Conservation (phyloP, 2,329 filamentous ascomycete genomes). For the Pestalotiopsis sp. region DNA sequence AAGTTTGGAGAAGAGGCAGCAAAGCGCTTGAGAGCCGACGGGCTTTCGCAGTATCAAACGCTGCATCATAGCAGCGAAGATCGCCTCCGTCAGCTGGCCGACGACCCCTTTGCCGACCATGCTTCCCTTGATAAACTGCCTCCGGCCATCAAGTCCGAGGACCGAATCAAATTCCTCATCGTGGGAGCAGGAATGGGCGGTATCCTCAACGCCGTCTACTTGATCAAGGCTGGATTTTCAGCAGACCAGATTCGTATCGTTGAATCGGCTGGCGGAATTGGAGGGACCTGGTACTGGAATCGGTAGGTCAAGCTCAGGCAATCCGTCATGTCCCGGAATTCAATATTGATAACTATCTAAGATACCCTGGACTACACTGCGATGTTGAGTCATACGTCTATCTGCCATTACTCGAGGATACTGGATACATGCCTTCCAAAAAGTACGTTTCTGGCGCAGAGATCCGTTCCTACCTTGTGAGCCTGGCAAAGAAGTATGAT, state of each 20-base stretch:
- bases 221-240: conserved; percentile 37
- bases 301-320: conserved; percentile 29
- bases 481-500: conserved; percentile 45
- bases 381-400: conserved; percentile 65
- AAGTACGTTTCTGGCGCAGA: conserved; percentile 39
- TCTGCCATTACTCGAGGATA: conserved; percentile 63
- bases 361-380: conserved; percentile 54
- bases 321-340: not conserved
- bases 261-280: conserved; percentile 46
- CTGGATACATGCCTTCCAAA: conserved; percentile 57
- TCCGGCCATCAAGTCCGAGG: conserved; percentile 23
- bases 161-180: conserved; percentile 31
- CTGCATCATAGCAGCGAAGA: conserved; percentile 27
- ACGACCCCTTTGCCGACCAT: conserved; percentile 33
- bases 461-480: conserved; percentile 47
- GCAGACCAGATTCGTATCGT: conserved; percentile 43
- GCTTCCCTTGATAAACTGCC: conserved; percentile 28
- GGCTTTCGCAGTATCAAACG: conserved; percentile 25
- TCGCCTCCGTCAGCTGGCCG: conserved; percentile 29
- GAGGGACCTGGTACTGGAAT: conserved; percentile 58
- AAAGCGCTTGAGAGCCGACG: conserved; percentile 32
- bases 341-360: conserved; percentile 30
- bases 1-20: conserved; percentile 31
- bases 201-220: conserved; percentile 28
- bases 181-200: conserved; percentile 30